Base-by-base conservation (phyloP, 495 filamentous ascomycete species). In the Pseudomonodictys pantanalensis region DNA sequence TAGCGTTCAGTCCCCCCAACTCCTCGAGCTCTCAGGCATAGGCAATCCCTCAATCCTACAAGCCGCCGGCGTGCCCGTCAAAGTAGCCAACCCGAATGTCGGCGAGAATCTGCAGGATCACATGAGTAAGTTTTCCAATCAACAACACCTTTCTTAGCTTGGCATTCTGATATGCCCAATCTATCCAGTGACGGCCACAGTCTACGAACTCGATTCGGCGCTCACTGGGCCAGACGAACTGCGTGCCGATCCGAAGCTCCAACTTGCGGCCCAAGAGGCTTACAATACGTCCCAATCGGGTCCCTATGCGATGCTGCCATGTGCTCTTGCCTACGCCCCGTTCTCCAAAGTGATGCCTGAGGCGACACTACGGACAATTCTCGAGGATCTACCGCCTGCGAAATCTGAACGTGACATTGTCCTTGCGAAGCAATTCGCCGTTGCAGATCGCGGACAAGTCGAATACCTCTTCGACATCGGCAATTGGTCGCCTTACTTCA, bases 101-200 rank as follows among this genome's bases (percentile, higher is more conserved):
- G 80, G 80, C 0, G 68, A 72, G 17, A 79, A 81, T 33, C 64
- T 80, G 18, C 72, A 76, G 35, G 78, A 83, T 20, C 80, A 52
- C 52, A 18, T 62, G 65, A 33, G 78, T 76, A 69, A 41, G 72
- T 55, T 12, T n/a, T n/a, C n/a, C n/a, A n/a, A n/a, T n/a, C n/a
- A n/a, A n/a, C n/a, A n/a, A n/a, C n/a, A n/a, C n/a, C n/a, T n/a
- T n/a, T n/a, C n/a, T n/a, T n/a, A n/a, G n/a, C n/a, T n/a, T n/a
- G n/a, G n/a, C n/a, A n/a, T n/a, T n/a, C n/a, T n/a, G n/a, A n/a
- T n/a, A n/a, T n/a, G n/a, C n/a, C n/a, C n/a, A n/a, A n/a, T n/a
- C n/a, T 12, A 26, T 20, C 17, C 25, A 64, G 60, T 77, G 71
- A 78, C 76, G 3, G 66, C 71, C 10, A 70, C 70, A 20, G 70